Percentiles rank a stretch among this genome's conserved stretches.
These are phyloP conservation scores for Perkinsus marinus DNA, from an alignment of 169 alveolate species.

Conservation along the genomic window DNA sequence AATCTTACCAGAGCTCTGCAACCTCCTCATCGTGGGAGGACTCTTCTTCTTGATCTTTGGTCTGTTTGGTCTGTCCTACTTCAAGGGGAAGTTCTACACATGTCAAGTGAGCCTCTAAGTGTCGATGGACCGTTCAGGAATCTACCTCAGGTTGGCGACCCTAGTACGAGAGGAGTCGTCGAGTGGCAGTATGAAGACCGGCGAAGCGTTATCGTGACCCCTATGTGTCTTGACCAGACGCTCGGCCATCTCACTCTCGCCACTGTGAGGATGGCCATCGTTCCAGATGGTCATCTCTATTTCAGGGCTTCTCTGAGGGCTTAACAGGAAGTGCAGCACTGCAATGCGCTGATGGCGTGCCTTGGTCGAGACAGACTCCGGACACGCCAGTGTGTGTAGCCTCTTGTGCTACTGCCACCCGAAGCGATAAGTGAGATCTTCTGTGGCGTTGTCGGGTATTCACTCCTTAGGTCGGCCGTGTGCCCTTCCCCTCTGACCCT, in stretches of 20 bases:
- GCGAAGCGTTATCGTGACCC: neutral
- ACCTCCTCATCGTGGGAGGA: slow-evolving; percentile 41
- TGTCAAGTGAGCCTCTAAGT: slow-evolving; percentile 16
- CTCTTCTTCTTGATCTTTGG: slow-evolving; percentile 52
- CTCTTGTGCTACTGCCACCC: neutral
- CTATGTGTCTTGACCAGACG: neutral
- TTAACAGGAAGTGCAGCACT: neutral
- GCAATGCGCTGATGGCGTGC: neutral
- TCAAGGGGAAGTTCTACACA: slow-evolving; percentile 42
- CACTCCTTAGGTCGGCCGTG: neutral
- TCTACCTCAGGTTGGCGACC: neutral
- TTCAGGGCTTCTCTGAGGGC: neutral
- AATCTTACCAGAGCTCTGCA: slow-evolving; percentile 42
- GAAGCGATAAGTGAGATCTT: neutral
- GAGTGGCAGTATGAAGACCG: neutral
- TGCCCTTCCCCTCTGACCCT: neutral
- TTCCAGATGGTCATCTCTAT: too few species aligned
- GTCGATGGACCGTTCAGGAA: too few species aligned
- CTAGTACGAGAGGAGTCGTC: neutral
- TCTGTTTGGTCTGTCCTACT: slow-evolving; percentile 47
- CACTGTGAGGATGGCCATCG: neutral
- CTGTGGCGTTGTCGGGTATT: neutral
- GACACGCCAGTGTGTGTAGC: neutral
- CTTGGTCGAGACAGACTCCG: neutral
- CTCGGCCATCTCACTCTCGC: neutral